Base-by-base conservation (phyloP, 2,329 filamentous ascomycete species). In the Paraconiothyrium brasiliense region DNA sequence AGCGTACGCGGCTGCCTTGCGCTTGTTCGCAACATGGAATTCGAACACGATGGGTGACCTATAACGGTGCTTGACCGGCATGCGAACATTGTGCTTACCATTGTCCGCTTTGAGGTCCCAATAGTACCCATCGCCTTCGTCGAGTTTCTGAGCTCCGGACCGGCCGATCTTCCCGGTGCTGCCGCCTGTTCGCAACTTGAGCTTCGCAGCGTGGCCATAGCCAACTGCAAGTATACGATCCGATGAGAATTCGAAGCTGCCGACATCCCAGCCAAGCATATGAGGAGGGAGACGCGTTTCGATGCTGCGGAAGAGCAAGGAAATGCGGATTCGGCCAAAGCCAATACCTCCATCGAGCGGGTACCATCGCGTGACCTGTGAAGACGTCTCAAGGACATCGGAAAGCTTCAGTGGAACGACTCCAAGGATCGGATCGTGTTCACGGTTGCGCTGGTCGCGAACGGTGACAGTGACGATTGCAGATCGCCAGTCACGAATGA, bases 341-440 rank as follows among this genome's bases (percentile, higher is more conserved):
- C 95, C 82, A 65, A 98, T 90, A 11, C 95, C 95, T 24, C 94
- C 95, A 73, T 97, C 94, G 0, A 99, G 85, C n/a, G 95, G 94
- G 76, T 97, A 98, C 93, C 94, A 97, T 62, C 93, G 85, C 2
- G 93, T 96, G 58, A 90, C 86, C 77, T 98, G 93, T 48, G 93
- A 97, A 67, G 89, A 91, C 0, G 90, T 96, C 70, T 94, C 89
- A 24, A 99, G 83, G n/a, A 97, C 86, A 54, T 97, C 93, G 0
- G 92, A 92, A 0, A 98, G 79, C 76, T 93, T 95, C 61, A 99
- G 82, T 1, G 94, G 93, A 1, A 98, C 91, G 4, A 98, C 91
- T 44, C 95, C 95, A 35, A 98, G 87, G 62, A 99, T 93, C 0
- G 95, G 94, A 67, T 98, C 95, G 70, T 98, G 94, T 79, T 99